Evolutionary conservation across 768 basidiomycete genomes (phyloP).

Genomic region (Lentinula guzmanii): DNA sequence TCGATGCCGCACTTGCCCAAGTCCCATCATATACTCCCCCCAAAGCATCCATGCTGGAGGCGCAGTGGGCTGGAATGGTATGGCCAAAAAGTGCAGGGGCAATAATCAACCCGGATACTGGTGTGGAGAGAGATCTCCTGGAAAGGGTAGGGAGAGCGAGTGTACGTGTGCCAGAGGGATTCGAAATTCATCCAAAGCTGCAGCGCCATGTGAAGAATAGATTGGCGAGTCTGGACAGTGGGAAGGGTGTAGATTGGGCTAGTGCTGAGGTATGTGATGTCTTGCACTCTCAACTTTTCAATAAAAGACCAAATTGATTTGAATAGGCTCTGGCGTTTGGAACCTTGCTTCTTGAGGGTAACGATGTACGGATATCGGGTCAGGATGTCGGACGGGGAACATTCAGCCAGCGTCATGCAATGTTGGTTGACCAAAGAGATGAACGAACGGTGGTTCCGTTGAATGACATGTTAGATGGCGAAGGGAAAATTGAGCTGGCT

Average conservation of each 20-base stretch:
- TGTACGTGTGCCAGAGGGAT: conserved; percentile 49
- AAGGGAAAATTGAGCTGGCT: conserved; percentile 75
- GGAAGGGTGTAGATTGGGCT: conserved; percentile 80
- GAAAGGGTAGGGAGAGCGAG: conserved; percentile 61
- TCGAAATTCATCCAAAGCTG: conserved; percentile 77
- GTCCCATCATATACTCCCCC: conserved; percentile 43
- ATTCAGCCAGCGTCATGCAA: conserved; percentile 86
- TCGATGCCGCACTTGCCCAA: conserved; percentile 55
- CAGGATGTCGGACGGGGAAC: conserved; percentile 92
- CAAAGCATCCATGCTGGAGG: conserved; percentile 48
- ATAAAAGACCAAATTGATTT: not conserved
- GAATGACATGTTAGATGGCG: conserved; percentile 57
- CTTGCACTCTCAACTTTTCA: not conserved
- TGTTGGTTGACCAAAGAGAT: conserved; percentile 85
- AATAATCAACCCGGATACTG: conserved; percentile 56
- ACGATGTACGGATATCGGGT: conserved; percentile 83
- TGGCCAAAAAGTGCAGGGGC: conserved; percentile 59
- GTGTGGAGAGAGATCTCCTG: conserved; percentile 49
- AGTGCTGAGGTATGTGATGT: conserved; percentile 66
- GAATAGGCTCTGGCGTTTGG: conserved; percentile 81
- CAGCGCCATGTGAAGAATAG: conserved; percentile 76
- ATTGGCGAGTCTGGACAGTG: conserved; percentile 60
- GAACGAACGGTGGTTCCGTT: conserved; percentile 79
- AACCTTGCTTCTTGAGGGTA: conserved; percentile 75
- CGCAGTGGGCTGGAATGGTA: conserved; percentile 63